Evolutionary conservation across 1,284 basidiomycete genomes (phyloP), one percentile per base, ranked within the genome.

Genomic region (Somion occarium): DNA sequence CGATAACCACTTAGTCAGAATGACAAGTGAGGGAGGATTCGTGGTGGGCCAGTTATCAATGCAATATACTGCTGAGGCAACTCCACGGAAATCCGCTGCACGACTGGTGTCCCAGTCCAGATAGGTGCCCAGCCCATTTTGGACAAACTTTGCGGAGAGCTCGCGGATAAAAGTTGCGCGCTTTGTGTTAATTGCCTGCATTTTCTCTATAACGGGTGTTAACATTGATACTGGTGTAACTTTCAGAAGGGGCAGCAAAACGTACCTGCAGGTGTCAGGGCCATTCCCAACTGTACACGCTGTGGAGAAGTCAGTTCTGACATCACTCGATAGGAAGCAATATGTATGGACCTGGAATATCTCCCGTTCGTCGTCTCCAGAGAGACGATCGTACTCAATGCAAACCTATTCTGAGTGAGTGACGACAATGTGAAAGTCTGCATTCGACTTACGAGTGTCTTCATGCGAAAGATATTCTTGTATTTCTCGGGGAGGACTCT

Each of bases 311-410:
- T 48, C 38, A 30, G 38, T 49, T 12, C 25, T 15, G 43, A 4
- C 25, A 5, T 12, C 22, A 11, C 15, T 5, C 11, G 18, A 45
- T 4, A 15, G 22, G 5, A 44, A 3, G 30, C 46, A 15, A 44
- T n/a, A n/a, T 9, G 27, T 20, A 51, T 67, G 44, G 50, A 83
- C 84, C 67, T 86, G 82, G 67, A 90, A 90, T n/a, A 90, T n/a
- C n/a, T n/a, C n/a, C n/a, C n/a, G n/a, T n/a, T n/a, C n/a, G n/a
- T n/a, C n/a, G n/a, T n/a, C n/a, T n/a, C n/a, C 77, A 0, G 67
- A 69, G 15, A 89, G 71, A 41, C 84, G 80, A 46, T 75, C 69
- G 57, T 88, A 89, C 59, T 89, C 84, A 23, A 88, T 78, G 57
- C 86, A 89, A 1, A 84, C 64, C 65, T 67, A 22, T 0, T 9